Conservation (phyloP, 225 moss, liverwort and hornwort species). For the Thuidium tamariscinum region DNA sequence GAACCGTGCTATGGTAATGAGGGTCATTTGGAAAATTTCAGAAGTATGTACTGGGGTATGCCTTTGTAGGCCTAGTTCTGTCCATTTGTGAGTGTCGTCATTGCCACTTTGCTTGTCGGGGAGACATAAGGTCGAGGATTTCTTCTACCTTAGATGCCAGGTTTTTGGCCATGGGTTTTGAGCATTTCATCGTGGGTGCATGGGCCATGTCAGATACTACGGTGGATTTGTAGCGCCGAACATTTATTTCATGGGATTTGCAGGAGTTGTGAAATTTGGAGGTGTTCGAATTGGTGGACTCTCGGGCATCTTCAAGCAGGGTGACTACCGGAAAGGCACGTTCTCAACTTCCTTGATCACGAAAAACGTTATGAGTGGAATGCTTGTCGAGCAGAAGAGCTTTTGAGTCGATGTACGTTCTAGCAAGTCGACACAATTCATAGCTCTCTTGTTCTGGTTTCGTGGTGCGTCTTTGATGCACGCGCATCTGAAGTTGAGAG, state of each 20-base stretch:
- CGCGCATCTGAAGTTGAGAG: neutral
- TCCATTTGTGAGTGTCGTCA: neutral
- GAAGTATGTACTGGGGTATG: neutral
- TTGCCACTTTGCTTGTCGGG: neutral
- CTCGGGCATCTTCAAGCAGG: constrained; percentile 77
- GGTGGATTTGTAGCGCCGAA: constrained; percentile 88
- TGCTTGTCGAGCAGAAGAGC: neutral
- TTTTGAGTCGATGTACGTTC: neutral
- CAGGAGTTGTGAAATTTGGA: constrained; percentile 81
- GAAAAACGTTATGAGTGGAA: neutral
- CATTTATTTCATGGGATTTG: constrained; percentile 88
- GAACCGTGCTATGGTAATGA: neutral
- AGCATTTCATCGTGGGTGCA: constrained; percentile 14
- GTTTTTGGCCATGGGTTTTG: neutral
- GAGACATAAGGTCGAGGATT: neutral
- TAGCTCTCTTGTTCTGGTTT: neutral
- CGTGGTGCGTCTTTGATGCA: neutral
- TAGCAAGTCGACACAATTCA: neutral
- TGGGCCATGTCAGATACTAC: constrained; percentile 75
- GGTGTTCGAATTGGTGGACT: constrained; percentile 85
- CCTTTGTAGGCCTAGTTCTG: neutral
- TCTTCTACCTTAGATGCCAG: neutral
- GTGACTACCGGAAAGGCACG: constrained; percentile 69
- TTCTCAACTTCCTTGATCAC: neutral
- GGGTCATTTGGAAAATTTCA: neutral